Percentiles rank a stretch among this genome's conserved stretches.
These are phyloP conservation scores for Misopates orontium DNA, from an alignment of 257 asterid genomes.

Conservation along the genomic window DNA sequence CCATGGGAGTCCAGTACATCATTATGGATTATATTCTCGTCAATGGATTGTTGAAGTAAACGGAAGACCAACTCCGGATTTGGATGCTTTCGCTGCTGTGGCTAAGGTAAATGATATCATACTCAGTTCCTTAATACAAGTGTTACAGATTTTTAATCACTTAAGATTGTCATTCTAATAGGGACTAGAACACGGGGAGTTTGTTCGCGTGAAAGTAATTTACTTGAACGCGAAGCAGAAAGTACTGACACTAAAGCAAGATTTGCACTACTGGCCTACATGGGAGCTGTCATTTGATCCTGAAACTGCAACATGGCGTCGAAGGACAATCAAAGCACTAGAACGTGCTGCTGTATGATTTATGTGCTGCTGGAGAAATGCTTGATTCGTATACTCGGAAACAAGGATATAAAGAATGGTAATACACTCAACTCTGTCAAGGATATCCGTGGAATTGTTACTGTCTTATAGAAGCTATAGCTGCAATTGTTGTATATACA, in stretches of 20 bases:
- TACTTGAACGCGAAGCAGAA: slow-evolving; percentile 96
- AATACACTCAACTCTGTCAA: neutral
- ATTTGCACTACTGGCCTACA: slow-evolving; percentile 97
- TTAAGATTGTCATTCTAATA: slow-evolving; percentile 23
- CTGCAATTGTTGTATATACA: slow-evolving; percentile 23
- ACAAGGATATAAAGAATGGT: slow-evolving; percentile 2
- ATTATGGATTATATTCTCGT: slow-evolving; percentile 91
- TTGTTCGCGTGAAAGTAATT: slow-evolving; percentile 78
- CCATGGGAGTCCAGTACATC: slow-evolving; percentile 95
- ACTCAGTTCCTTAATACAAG: neutral
- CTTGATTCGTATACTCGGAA: neutral
- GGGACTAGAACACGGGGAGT: slow-evolving; percentile 88
- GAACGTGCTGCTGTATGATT: slow-evolving; percentile 35
- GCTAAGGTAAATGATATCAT: slow-evolving; percentile 59
- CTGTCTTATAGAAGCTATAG: slow-evolving; percentile 4
- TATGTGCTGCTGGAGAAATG: neutral
- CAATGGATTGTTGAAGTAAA: slow-evolving; percentile 98
- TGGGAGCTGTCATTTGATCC: slow-evolving; percentile 95
- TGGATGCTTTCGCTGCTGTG: slow-evolving; percentile 82
- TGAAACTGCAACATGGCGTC: slow-evolving; percentile 77
- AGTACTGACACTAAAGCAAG: slow-evolving; percentile 90
- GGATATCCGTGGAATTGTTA: slow-evolving; percentile 12
- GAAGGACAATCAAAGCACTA: slow-evolving; percentile 67
- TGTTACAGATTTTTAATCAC: too few species aligned
- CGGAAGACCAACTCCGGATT: slow-evolving; percentile 85